Conservation (phyloP, 148 eudicot genomes). For the Nyssa sinensis region DNA sequence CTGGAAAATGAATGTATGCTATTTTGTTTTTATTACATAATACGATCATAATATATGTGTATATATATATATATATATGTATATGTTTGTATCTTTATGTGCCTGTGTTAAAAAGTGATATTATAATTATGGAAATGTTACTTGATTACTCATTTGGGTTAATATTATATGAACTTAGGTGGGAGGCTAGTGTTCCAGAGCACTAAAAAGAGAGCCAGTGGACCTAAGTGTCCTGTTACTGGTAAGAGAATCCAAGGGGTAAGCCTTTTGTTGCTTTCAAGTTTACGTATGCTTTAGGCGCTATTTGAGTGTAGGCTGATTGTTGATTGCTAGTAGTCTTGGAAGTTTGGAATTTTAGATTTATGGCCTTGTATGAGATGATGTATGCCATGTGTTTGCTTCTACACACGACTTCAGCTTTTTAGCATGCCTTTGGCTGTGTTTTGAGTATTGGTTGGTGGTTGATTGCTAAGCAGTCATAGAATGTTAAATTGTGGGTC, state of each 20-base stretch:
- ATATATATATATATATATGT: too few species aligned
- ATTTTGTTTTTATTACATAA: not conserved
- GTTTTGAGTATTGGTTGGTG: not conserved
- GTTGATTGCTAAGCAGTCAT: too few species aligned
- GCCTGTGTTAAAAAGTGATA: too few species aligned
- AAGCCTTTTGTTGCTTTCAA: conserved; percentile 1
- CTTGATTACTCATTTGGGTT: conserved; percentile 10
- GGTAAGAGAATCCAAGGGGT: conserved; percentile 65
- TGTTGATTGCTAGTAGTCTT: not conserved
- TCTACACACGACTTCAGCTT: not conserved
- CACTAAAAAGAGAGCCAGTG: conserved; percentile 62
- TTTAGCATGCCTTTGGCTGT: not conserved
- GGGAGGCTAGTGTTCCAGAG: conserved; percentile 54
- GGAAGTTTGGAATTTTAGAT: not conserved
- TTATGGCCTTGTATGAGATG: too few species aligned
- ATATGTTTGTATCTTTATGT: too few species aligned
- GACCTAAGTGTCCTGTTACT: conserved; percentile 58
- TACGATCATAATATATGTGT: not conserved
- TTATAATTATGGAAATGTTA: not conserved
- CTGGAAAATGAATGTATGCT: not conserved
- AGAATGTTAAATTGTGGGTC: too few species aligned
- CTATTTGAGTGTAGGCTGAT: not conserved
- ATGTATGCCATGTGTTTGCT: not conserved
- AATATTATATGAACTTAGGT: conserved; percentile 27
- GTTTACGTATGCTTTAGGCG: not conserved